phyloP scores from a whole-genome alignment of 2,329 filamentous ascomycete genomes.

The Zopfia rhizophila region DNA sequence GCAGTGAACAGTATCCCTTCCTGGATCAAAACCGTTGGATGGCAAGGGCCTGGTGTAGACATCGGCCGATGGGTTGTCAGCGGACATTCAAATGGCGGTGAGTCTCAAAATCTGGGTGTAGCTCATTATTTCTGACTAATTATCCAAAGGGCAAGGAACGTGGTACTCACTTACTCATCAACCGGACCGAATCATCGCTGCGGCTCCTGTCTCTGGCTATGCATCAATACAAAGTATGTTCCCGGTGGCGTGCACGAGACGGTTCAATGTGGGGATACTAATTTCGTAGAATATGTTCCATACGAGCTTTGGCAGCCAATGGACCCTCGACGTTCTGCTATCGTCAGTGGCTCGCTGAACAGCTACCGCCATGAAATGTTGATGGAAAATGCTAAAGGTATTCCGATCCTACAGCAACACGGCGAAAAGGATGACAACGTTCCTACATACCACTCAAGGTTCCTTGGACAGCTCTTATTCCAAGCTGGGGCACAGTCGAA shows the following conservation, averaged over 20 bases:
- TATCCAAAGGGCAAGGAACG: constrained; percentile 60
- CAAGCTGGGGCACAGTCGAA: constrained; percentile 54
- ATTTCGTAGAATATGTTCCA: constrained; percentile 62
- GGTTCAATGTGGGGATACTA: constrained; percentile 7
- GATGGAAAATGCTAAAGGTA: constrained; percentile 61
- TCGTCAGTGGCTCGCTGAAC: constrained; percentile 61
- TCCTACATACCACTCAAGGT: constrained; percentile 66
- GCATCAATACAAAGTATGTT: constrained; percentile 64
- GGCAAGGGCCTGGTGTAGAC: constrained; percentile 60
- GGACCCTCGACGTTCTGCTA: constrained; percentile 61
- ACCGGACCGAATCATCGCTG: constrained; percentile 66
- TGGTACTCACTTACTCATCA: constrained; percentile 67
- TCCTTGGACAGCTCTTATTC: constrained; percentile 62
- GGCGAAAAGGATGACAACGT: constrained; percentile 68
- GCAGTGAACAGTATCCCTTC: constrained; percentile 59
- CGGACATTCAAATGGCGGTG: constrained; percentile 69
- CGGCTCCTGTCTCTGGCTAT: constrained; percentile 68
- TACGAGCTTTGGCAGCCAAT: constrained; percentile 65
- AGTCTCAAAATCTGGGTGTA: constrained; percentile 15
- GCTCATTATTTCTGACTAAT: constrained; percentile 12
- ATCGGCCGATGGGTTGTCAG: constrained; percentile 62
- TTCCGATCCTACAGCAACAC: constrained; percentile 67
- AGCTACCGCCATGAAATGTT: constrained; percentile 67
- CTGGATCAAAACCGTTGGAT: constrained; percentile 62
- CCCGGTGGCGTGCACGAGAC: not conserved